Base-by-base conservation (phyloP, 2,329 filamentous ascomycete genomes). In the Phaeosphaeriaceae sp. region DNA sequence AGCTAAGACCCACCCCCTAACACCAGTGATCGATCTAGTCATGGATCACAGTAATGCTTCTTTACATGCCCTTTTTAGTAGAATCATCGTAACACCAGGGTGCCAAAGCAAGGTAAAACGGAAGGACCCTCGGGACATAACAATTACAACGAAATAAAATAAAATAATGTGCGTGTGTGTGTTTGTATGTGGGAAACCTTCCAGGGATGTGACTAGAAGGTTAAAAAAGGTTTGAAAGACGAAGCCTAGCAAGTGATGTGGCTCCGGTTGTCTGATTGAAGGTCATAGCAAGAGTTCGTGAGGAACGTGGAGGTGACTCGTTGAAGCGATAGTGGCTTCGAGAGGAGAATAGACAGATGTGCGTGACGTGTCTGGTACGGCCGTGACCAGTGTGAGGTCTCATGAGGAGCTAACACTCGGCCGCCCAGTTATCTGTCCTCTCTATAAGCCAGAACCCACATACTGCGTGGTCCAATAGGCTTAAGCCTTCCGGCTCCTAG, bases 401-500 rank as follows among this genome's bases (percentile, higher is more conserved):
- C 32, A 6, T 43, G 39, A 37, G 43, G 36, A 20, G 47, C 48
- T 49, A 36, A 18, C 11, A 37, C 15, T 35, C 21, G 39, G 20
- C 36, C 43, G 17, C 35, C 28, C 6, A 7, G n/a, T 21, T 29
- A 26, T 9, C 42, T 34, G 16, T 47, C 42, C 12, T 39, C 26
- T 26, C 9, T 20, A 23, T 47, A 38, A 29, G 33, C 39, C 36
- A 36, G 34, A 18, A 34, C 36, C 20, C 37, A 46, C 43, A 38
- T 38, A 15, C 38, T 37, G 36, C 33, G 29, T 18, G 32, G 17
- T 21, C 16, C 9, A 21, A 20, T 42, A n/a, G 23, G 35, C 28
- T 74, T 85, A 87, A 48, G 87, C 87, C 81, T 89, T 90, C 68
- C 87, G 84, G 60, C 86, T 89, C 62, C 87, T 81, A 40, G 86